Evolutionary conservation across 75 land plant species (phyloP), one percentile per base, ranked within the genome.

Genomic region (Pseudotsuga menziesii): DNA sequence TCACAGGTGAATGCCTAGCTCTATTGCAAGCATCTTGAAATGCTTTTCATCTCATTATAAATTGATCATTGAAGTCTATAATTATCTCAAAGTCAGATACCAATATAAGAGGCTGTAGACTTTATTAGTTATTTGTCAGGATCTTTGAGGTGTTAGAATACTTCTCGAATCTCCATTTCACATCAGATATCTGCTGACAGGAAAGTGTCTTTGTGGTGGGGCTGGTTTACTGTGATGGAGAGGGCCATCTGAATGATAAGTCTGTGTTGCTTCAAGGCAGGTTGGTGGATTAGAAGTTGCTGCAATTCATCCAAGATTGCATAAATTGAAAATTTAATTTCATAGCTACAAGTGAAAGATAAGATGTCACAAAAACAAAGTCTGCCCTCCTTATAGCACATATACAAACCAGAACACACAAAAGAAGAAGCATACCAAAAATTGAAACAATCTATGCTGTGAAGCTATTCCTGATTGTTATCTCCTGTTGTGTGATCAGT

Each of bases 231-330:
- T 97, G 97, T 78, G 98, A 97, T 75, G 95, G 91, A 57, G 99
- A 97, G 77, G 99, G 97, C 17, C 97, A 81, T 82, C 86, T 94
- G 29, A 97, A 97, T 79, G 99, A 95, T 25, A 95, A 93, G 25
- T 93, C 97, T 29, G 77, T 89, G 5, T 74, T 97, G 77, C 81
- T 97, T 62, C 95, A 97, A 85, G 89, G 99, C 81, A 97, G 99
- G 99, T 94, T 70, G 57, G 76, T 70, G 11, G 54, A 1, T 48
- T 48, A 9, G 2, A 48, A 48, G 54, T n/a, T 77, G 54, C 26
- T 76, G 26, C 23, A 9, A n/a, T 75, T 5, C 27, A 78, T 35
- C 36, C 72, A 32, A 11, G 0, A 67, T 39, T 39, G 22, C n/a
- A 67, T 67, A 67, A 67, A 2, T 36, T 39, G 44, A 67, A 67